Conservation (phyloP, 768 basidiomycete genomes). For the Amanita thiersii region DNA sequence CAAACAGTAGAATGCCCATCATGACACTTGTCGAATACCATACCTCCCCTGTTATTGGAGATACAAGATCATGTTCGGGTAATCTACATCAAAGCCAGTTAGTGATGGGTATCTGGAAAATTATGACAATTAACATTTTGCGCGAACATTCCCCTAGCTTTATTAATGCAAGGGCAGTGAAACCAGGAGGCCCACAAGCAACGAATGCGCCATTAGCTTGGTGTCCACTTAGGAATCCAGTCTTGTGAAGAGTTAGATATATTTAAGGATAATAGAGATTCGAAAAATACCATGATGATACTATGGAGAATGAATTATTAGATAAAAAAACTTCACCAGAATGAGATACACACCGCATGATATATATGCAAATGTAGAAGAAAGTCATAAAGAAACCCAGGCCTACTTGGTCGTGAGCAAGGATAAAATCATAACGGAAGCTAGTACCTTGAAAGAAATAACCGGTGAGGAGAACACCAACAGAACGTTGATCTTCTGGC, state of each 20-base stretch:
- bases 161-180: slow-evolving; percentile 39
- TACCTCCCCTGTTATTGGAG: slow-evolving; percentile 31
- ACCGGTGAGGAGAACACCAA: slow-evolving; percentile 32
- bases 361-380: slow-evolving; percentile 42
- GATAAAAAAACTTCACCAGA: neutral
- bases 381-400: slow-evolving; percentile 42
- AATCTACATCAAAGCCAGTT: slow-evolving; percentile 17
- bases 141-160: slow-evolving; percentile 30
- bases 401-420: slow-evolving; percentile 15
- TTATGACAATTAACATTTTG: slow-evolving; percentile 24
- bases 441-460: slow-evolving; percentile 39
- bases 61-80: slow-evolving; percentile 24
- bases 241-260: slow-evolving; percentile 17
- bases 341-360: slow-evolving; percentile 27
- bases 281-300: slow-evolving; percentile 27
- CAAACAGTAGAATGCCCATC: slow-evolving; percentile 30
- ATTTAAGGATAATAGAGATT: neutral
- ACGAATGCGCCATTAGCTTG: slow-evolving; percentile 42
- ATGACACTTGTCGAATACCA: slow-evolving; percentile 36
- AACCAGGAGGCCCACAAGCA: slow-evolving; percentile 40
- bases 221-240: slow-evolving; percentile 38
- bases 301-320: slow-evolving; percentile 12
- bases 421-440: neutral
- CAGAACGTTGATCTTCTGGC: slow-evolving; percentile 23
- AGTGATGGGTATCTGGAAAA: neutral